Evolutionary conservation across 1,139 yeast genomes (phyloP), one percentile per base, ranked within the genome.

Genomic region (Saccharomyces hybrid): DNA sequence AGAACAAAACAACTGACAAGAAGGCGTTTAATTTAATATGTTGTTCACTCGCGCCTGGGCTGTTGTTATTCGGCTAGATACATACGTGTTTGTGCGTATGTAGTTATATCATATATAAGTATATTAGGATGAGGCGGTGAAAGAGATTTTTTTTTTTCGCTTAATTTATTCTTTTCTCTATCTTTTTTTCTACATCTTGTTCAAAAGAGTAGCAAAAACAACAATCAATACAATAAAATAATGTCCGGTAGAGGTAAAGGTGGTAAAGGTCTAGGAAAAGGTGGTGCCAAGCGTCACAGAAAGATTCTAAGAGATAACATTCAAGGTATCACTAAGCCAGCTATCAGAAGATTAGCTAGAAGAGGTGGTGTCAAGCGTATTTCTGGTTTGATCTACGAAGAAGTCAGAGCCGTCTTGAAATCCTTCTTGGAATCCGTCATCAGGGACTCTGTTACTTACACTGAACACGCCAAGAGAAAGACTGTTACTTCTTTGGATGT

Each of bases 321-420:
- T 68, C 98, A 91, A 81, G 99, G 99, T 82, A 91, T 93, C 75
- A 93, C 99, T 64, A 93, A 93, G 84, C 99, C 99, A 75, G 99
- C 99, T 72, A 93, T 93, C 75, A 90, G 99, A 82, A 91, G 99
- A 88, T 86, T 93, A 73, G 99, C 99, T 60, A 91, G 99, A 86
- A 90, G 99, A 88, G 99, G 99, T 81, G 99, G 99, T 88, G 99
- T 93, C 74, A 93, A 93, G 86, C 97, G 98, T 87, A 93, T 93
- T 71, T 91, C 98, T 64, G 98, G 97, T 74, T 82, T 91, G 75
- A 91, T 93, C 77, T 93, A 93, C 82, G 98, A 93, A 80, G 97
- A 91, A 82, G 97, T 95, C 72, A 89, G 99, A 81, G 93, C 88
- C 66, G 98, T 93, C 68, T 83, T 93, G 69, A 91, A 91, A 81